These are phyloP conservation scores for Tetragonia tetragonoides DNA, from an alignment of 148 eudicot genomes.

Conservation along the genomic window DNA sequence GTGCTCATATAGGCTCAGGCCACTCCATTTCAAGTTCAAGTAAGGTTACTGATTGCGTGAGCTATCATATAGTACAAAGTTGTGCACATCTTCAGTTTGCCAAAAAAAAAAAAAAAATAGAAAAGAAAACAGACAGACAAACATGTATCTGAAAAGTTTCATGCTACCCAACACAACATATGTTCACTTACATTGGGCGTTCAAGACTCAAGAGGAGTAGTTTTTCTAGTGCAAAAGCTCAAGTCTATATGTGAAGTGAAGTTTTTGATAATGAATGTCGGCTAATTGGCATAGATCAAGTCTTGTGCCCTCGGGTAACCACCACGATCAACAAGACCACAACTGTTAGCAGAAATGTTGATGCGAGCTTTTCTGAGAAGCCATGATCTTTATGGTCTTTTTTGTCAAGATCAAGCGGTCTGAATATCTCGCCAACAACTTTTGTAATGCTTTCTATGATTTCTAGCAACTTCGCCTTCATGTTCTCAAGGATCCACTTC, in stretches of 20 bases:
- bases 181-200: too few species aligned
- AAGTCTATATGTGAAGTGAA: background rate
- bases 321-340: constrained; percentile 69
- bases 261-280: constrained; percentile 26
- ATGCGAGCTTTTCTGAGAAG: constrained; percentile 54
- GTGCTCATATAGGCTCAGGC: too few species aligned
- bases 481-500: constrained; percentile 42
- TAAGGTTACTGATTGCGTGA: background rate
- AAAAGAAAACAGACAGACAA: background rate
- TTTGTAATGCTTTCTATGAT: constrained; percentile 32
- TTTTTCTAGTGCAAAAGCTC: too few species aligned
- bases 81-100: too few species aligned
- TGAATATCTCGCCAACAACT: constrained; percentile 28
- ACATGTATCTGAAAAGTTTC: background rate
- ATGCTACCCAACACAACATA: background rate
- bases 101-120: too few species aligned
- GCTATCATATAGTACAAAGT: too few species aligned
- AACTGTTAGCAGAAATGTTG: constrained; percentile 58
- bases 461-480: constrained; percentile 45
- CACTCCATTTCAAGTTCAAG: too few species aligned
- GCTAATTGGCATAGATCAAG: constrained; percentile 48
- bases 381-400: constrained; percentile 15
- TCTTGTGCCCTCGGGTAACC: constrained; percentile 53
- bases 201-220: too few species aligned
- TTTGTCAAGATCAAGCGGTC: constrained; percentile 20